Evolutionary conservation across 257 asterid genomes (phyloP), one percentile per base, ranked within the genome.

Genomic region (Gentiana straminea): DNA sequence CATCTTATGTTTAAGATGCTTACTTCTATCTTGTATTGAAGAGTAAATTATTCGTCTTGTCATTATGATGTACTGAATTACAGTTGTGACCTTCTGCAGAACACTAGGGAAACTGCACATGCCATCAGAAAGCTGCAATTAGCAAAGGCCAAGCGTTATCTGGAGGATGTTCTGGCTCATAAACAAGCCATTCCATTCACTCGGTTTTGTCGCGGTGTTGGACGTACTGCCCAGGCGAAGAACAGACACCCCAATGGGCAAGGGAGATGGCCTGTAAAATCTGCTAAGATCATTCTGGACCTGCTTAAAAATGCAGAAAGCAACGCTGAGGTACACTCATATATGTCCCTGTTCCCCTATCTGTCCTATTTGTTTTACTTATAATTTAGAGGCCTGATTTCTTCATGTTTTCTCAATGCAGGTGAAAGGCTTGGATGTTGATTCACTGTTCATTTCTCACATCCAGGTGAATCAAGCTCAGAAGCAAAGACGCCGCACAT

Each of bases 341-440:
- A 24, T 24, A 24, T 24, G 24, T 24, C 24, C 24, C 7, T 41
- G 2, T 36, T n/a, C 11, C 37, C 8, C 2, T 1, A n/a, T 2
- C n/a, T n/a, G 24, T 11, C 5, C 9, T 10, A 24, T 24, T 10
- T 41, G 38, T 34, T 3, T 3, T 1, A 2, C 2, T 3, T 54
- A 2, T 3, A 33, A 13, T 1, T 33, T 13, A 0, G 7, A 3
- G 34, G 45, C 55, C 37, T 49, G 54, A 37, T 7, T 3, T 33
- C 34, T 52, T 3, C 4, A 13, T 9, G 15, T 64, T 68, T 59
- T 4, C 50, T 24, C 24, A 9, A 49, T 66, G 52, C 72, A 88
- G 96, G 95, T 88, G 47, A 88, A 88, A 76, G 95, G 95, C 34
- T 76, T 88, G 81, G 97, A 88, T 61, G 97, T 85, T 65, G 97